A percentile compares a stretch with the other conserved stretches of the same genome.
Conservation (phyloP, 805 yeast genomes). For the Ogataea methanolica region DNA sequence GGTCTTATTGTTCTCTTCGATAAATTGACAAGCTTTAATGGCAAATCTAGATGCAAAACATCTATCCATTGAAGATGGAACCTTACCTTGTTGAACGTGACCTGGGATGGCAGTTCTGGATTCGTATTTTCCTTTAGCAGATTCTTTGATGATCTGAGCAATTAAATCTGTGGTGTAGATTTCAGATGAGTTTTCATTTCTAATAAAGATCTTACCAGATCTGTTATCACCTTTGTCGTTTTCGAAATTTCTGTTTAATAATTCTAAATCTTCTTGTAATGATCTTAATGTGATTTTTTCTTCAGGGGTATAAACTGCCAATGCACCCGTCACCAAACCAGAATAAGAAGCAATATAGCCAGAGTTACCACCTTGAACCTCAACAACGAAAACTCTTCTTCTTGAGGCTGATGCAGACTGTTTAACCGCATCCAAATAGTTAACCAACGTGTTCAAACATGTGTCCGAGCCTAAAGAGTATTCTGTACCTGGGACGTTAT, state of each 20-base stretch:
- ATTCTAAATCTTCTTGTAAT: constrained; percentile 70
- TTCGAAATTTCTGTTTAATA: constrained; percentile 62
- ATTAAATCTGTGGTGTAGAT: constrained; percentile 79
- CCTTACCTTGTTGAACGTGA: constrained; percentile 96
- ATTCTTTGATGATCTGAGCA: constrained; percentile 76
- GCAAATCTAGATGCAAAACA: constrained; percentile 87
- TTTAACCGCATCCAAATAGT: constrained; percentile 92
- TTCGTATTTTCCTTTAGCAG: constrained; percentile 69
- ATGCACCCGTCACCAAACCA: constrained; percentile 85
- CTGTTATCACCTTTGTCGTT: constrained; percentile 74
- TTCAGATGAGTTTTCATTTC: constrained; percentile 77
- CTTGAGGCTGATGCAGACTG: constrained; percentile 94
- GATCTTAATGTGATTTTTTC: constrained; percentile 64
- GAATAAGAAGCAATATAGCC: constrained; percentile 90
- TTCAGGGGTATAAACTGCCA: constrained; percentile 89
- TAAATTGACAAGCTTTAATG: constrained; percentile 81
- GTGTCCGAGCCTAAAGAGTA: constrained; percentile 95
- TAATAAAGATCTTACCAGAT: constrained; percentile 81
- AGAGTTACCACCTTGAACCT: constrained; percentile 96
- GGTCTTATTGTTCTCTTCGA: constrained; percentile 47
- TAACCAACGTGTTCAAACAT: constrained; percentile 84
- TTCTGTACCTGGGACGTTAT: constrained; percentile 98
- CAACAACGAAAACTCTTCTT: constrained; percentile 91
- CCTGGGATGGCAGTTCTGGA: constrained; percentile 96
- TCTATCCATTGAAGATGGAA: constrained; percentile 93